Conservation (phyloP, 495 filamentous ascomycete genomes). For the Pyrenula massariospora region DNA sequence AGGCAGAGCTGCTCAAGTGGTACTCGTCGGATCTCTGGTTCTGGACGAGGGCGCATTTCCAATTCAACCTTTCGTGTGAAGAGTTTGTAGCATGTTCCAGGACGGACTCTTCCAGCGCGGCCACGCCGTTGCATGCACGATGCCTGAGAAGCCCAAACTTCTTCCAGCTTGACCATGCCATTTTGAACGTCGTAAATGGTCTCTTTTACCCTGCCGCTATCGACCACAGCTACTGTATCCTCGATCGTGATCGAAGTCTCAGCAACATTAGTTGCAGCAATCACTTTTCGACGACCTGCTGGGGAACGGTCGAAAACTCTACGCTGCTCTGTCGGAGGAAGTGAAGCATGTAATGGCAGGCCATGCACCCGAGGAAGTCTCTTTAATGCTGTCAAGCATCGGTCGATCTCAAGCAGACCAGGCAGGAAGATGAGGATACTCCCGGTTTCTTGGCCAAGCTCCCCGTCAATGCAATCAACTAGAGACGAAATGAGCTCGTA, state of each 20-base stretch:
- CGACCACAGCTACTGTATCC: conserved; percentile 93
- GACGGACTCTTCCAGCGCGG: conserved; percentile 82
- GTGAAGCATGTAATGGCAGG: conserved; percentile 83
- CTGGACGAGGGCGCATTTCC: conserved; percentile 81
- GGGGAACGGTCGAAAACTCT: conserved; percentile 74
- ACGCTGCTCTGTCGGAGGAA: conserved; percentile 75
- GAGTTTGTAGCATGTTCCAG: conserved; percentile 88
- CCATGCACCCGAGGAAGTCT: conserved; percentile 61
- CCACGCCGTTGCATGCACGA: conserved; percentile 96
- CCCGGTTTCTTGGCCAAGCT: conserved; percentile 57
- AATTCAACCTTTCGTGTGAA: conserved; percentile 75
- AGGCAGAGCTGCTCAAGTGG: conserved; percentile 91
- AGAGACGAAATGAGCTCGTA: conserved; percentile 77
- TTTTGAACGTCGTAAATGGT: conserved; percentile 86
- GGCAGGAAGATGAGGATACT: conserved; percentile 93
- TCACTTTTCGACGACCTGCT: conserved; percentile 72
- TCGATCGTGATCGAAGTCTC: conserved; percentile 98
- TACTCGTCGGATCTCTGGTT: conserved; percentile 86
- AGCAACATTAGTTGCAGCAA: conserved; percentile 91
- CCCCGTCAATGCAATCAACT: conserved; percentile 66
- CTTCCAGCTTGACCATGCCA: conserved; percentile 88
- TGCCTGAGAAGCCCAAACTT: conserved; percentile 89
- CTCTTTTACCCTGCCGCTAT: conserved; percentile 90
- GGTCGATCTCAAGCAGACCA: conserved; percentile 73
- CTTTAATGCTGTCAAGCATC: conserved; percentile 60